Evolutionary conservation across 371 early-diverging fungal species (phyloP).

Genomic region (Mortierella sp.): DNA sequence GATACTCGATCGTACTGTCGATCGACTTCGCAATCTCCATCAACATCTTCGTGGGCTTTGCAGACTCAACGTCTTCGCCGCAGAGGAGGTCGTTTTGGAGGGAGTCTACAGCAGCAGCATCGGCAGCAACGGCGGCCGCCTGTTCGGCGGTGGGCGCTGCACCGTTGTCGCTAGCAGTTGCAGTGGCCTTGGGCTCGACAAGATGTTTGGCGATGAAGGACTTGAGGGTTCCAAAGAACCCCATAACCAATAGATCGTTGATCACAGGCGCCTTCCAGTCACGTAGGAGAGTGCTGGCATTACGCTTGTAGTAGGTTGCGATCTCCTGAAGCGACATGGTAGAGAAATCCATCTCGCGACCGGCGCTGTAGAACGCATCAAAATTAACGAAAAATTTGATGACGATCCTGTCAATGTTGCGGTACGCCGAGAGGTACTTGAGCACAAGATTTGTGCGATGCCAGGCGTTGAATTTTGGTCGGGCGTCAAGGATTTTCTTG

Average conservation of each 20-base stretch:
- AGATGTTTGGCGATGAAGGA: slow-evolving; percentile 54
- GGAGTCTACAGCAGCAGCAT: slow-evolving; percentile 49
- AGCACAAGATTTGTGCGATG: slow-evolving; percentile 41
- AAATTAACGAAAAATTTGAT: slow-evolving; percentile 47
- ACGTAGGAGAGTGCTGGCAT: slow-evolving; percentile 38
- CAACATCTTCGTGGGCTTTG: slow-evolving; percentile 55
- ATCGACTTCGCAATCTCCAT: slow-evolving; percentile 52
- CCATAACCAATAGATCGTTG: slow-evolving; percentile 53
- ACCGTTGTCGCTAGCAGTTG: neutral
- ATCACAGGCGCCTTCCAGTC: slow-evolving; percentile 54
- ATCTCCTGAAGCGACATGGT: slow-evolving; percentile 51
- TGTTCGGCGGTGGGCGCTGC: slow-evolving; percentile 29
- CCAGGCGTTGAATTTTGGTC: slow-evolving; percentile 51
- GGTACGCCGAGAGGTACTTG: slow-evolving; percentile 49
- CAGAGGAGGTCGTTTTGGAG: slow-evolving; percentile 53
- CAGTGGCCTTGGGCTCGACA: slow-evolving; percentile 32
- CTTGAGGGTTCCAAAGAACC: slow-evolving; percentile 53
- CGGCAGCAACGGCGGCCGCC: slow-evolving; percentile 31
- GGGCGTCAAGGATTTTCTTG: slow-evolving; percentile 42
- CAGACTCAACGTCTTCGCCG: slow-evolving; percentile 53
- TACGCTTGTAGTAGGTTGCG: slow-evolving; percentile 38
- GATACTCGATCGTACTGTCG: slow-evolving; percentile 42
- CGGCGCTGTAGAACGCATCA: slow-evolving; percentile 46
- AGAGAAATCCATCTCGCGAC: slow-evolving; percentile 46
- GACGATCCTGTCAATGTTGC: slow-evolving; percentile 52